Evolutionary conservation across 371 early-diverging fungal species (phyloP).

Genomic region (Actinomortierella wolfii): DNA sequence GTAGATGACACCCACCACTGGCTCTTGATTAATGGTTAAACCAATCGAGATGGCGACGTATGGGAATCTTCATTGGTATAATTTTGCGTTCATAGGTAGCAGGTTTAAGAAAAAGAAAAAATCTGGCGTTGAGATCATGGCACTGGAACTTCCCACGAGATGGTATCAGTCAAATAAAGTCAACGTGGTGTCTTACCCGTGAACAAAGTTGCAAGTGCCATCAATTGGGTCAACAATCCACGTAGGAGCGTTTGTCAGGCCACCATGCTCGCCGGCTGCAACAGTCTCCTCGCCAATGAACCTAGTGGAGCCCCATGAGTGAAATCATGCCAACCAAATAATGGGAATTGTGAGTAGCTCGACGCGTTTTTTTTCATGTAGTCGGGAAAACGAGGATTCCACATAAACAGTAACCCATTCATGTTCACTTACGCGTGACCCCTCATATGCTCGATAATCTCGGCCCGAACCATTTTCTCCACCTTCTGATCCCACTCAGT

Average conservation of each 20-base stretch:
- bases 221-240: constrained; percentile 95
- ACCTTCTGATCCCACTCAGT: constrained; percentile 85
- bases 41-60: constrained; percentile 88
- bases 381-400: constrained; percentile 17
- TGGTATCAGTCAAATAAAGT: too few relatives aligned
- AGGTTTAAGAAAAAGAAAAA: neutral
- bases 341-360: too few relatives aligned
- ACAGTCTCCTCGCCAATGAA: constrained; percentile 90
- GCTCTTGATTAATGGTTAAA: constrained; percentile 70
- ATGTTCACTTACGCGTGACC: constrained; percentile 59
- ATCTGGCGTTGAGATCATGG: too few relatives aligned
- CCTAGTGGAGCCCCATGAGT: too few relatives aligned
- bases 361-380: neutral
- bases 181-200: constrained; percentile 58
- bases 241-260: constrained; percentile 76
- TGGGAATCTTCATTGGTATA: constrained; percentile 62
- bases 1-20: constrained; percentile 90
- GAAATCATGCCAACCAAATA: too few relatives aligned
- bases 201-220: constrained; percentile 92
- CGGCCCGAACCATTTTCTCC: constrained; percentile 69
- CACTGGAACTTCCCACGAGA: too few relatives aligned
- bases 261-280: constrained; percentile 63
- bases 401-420: neutral
- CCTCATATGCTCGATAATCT: constrained; percentile 64
- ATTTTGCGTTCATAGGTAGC: constrained; percentile 2